Conservation (phyloP, 257 asterid species). For the Solanum lignicaule region DNA sequence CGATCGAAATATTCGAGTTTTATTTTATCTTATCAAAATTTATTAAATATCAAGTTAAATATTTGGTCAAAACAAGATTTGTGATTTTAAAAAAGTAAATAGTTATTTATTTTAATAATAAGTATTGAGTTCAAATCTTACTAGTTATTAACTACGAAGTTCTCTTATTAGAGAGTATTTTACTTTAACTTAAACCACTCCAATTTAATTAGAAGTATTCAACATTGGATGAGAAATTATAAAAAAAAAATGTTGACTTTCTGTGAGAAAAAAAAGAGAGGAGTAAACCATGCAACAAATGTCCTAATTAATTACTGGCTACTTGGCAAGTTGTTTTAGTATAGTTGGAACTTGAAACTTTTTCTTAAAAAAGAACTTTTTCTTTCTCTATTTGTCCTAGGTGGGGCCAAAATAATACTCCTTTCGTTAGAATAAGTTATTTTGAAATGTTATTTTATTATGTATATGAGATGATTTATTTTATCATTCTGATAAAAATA, state of each 20-base stretch:
- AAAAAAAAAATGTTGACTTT: background rate
- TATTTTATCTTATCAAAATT: background rate
- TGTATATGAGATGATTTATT: no score
- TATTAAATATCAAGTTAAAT: background rate
- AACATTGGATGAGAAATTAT: background rate
- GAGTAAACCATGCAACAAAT: background rate
- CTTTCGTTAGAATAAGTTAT: no score
- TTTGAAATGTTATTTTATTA: no score
- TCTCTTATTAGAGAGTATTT: background rate
- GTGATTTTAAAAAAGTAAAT: background rate
- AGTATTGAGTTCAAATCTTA: no score
- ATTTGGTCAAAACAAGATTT: background rate
- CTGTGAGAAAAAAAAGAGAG: background rate
- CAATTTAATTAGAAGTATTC: background rate
- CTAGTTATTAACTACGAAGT: background rate
- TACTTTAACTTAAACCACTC: background rate
- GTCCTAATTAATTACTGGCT: background rate
- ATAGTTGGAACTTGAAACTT: background rate
- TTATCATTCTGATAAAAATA: no score
- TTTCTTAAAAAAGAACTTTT: background rate
- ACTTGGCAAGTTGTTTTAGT: background rate
- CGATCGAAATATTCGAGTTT: background rate
- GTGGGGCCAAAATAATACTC: background rate
- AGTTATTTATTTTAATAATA: no score
- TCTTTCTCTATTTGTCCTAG: background rate